phyloP scores from a whole-genome alignment of 176 grass and related monocot genomes.

The Olyra latifolia region DNA sequence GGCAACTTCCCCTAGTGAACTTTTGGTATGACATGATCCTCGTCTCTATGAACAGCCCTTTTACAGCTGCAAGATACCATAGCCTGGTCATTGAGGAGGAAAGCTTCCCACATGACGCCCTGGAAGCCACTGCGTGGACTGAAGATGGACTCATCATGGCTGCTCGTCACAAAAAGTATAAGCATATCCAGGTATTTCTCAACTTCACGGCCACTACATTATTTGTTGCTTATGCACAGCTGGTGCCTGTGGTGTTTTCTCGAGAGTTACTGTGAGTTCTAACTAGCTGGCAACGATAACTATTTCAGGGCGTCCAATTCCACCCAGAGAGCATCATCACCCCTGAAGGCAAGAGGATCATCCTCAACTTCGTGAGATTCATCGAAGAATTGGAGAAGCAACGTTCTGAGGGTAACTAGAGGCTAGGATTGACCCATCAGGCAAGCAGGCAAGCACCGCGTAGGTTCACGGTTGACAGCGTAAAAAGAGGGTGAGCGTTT shows the following conservation, averaged over 20 bases:
- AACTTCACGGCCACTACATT: not conserved
- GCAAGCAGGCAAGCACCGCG: not conserved
- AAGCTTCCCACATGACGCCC: constrained; percentile 72
- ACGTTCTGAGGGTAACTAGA: constrained; percentile 18
- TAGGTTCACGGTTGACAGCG: not conserved
- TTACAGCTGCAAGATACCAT: constrained; percentile 86
- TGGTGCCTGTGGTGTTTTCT: too few relatives aligned
- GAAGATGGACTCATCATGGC: constrained; percentile 87
- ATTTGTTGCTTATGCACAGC: not conserved
- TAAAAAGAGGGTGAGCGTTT: too few relatives aligned
- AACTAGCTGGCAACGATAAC: not conserved
- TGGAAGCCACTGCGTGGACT: constrained; percentile 85
- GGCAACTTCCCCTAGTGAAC: not conserved
- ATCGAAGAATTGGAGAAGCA: constrained; percentile 58
- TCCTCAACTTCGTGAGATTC: constrained; percentile 72
- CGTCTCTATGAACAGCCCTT: constrained; percentile 66
- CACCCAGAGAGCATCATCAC: constrained; percentile 98
- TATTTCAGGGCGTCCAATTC: constrained; percentile 71
- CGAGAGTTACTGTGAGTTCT: not conserved
- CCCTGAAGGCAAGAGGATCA: constrained; percentile 75
- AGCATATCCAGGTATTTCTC: constrained; percentile 60
- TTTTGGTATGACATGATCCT: constrained; percentile 7
- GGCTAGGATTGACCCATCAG: constrained; percentile 5
- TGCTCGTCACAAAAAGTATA: constrained; percentile 62
- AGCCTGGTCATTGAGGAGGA: constrained; percentile 92